Base-by-base conservation (phyloP, 1,139 yeast species). In the Saccharomycopsis hybrid region DNA sequence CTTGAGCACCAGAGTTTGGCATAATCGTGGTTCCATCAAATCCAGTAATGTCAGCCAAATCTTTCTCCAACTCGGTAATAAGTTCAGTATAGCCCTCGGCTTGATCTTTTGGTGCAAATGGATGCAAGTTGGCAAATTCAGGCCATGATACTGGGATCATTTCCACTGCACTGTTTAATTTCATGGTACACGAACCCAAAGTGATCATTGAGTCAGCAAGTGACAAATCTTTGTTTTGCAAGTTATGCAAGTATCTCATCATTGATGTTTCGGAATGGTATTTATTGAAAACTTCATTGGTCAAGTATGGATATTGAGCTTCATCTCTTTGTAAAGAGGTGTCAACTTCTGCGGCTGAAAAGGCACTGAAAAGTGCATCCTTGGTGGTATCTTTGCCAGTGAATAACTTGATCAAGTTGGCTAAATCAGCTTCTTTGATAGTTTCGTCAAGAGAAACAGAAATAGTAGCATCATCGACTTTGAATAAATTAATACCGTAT, bases 1-100 rank as follows among this genome's bases (percentile, higher is more conserved):
- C 98, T 68, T 90, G 96, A 41, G 98, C 98, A 59, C 98, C 98
- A 44, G 97, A 87, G 67, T 92, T 92, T 57, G 98, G 98, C 82
- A 89, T 95, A 54, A 87, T 72, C 4, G 97, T 86, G 28, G 95
- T 85, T 43, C 89, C 94, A 57, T 82, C 87, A 62, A 92, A 88
- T 0, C 97, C 97, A n/a, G 98, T 92, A 57, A 92, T 90, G 57
- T 85, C 89, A 54, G 92, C 88, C 59, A 92, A 73, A 66, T 92
- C 97, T 50, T 74, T 72, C 66, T 87, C 96, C 46, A 92, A 77
- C 63, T 87, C 95, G 41, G 68, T 66, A 48, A 89, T 77, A 54
- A 92, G 70, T 63, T 84, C 82, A 58, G 76, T 68, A 67, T 92
- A 92, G 44, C 98, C 98, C 58, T 73, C 65, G 18, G 95, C 94